Conservation (phyloP, 129 eudicot species). For the Flaveria trinervia region DNA sequence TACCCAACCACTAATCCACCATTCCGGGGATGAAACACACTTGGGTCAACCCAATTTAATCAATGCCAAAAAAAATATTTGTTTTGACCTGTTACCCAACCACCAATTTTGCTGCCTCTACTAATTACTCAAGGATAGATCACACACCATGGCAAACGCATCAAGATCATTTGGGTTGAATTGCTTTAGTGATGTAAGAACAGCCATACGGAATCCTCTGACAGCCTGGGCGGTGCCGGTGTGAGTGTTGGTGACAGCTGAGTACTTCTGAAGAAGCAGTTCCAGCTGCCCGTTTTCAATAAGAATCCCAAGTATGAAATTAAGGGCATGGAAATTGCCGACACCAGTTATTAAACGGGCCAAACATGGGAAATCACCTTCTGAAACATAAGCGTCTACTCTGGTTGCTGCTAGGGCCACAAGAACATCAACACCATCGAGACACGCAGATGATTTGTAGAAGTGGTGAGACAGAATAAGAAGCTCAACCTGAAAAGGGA, state of each 20-base stretch:
- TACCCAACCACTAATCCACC: background rate
- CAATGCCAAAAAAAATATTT: background rate
- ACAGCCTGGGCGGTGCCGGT: conserved; percentile 81
- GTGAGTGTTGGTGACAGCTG: conserved; percentile 90
- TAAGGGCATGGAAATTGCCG: conserved; percentile 95
- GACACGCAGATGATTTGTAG: conserved; percentile 95
- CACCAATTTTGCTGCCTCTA: background rate
- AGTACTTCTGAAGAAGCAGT: conserved; percentile 91
- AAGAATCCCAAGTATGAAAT: conserved; percentile 93
- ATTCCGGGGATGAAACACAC: background rate
- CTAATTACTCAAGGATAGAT: conserved; percentile 13
- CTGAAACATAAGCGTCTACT: conserved; percentile 92
- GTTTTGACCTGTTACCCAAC: conserved; percentile 1
- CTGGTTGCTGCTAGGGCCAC: conserved; percentile 97
- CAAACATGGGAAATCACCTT: conserved; percentile 93
- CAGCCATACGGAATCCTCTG: conserved; percentile 96
- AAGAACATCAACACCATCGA: conserved; percentile 98
- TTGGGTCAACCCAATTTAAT: background rate
- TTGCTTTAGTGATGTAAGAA: conserved; percentile 84
- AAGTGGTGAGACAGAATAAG: conserved; percentile 97
- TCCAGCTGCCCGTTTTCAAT: conserved; percentile 95
- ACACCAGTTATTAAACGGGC: conserved; percentile 98
- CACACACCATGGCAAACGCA: conserved; percentile 92
- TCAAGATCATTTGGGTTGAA: conserved; percentile 86
- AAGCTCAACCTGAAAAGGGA: conserved; percentile 81